Evolutionary conservation across 768 basidiomycete species (phyloP), one percentile per base, ranked within the genome.

Genomic region (Suillus sp.): DNA sequence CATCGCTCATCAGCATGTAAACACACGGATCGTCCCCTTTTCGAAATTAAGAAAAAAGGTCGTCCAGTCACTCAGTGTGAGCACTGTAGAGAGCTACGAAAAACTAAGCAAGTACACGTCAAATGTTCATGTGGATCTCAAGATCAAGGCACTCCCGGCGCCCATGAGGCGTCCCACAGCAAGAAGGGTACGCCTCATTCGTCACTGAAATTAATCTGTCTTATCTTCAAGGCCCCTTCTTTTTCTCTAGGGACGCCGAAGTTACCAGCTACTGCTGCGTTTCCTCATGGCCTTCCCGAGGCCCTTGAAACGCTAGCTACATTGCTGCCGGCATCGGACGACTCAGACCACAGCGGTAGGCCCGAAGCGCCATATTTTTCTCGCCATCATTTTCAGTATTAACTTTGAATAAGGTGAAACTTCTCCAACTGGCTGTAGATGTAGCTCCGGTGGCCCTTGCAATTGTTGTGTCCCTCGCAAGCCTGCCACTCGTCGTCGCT

Each of bases 1-100:
- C 94, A 96, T 77, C 86, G 95, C 56, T 95, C 94, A 18, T 93
- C 92, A 18, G 84, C 87, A 35, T 96, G 95, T 78, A 89, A 87
- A 71, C 95, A 96, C 74, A 90, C 86, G 60, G 92, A 95, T 74
- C 85, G 95, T 47, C 90, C 93, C 42, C 82, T 96, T 59, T 95
- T 89, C 74, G 93, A 85, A 83, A 91, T 88, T 67, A 85, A 79
- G 84, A 90, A 82, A 80, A 88, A 81, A 75, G 88, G 80, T 65
- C 80, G 81, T 61, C 84, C 81, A 3, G 78, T 84, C 43, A 85
- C 85, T 4, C 85, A 84, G 71, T 88, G 86, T 69, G 77, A 78
- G 34, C 77, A 79, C 68, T 84, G 83, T 65, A 75, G 80, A 68
- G 78, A 80, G 61, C 76, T 78, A 27, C 71, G 82, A 54, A 83